These are phyloP conservation scores for Cryptosporidium muris DNA, from an alignment of 169 alveolate genomes.

Conservation along the genomic window DNA sequence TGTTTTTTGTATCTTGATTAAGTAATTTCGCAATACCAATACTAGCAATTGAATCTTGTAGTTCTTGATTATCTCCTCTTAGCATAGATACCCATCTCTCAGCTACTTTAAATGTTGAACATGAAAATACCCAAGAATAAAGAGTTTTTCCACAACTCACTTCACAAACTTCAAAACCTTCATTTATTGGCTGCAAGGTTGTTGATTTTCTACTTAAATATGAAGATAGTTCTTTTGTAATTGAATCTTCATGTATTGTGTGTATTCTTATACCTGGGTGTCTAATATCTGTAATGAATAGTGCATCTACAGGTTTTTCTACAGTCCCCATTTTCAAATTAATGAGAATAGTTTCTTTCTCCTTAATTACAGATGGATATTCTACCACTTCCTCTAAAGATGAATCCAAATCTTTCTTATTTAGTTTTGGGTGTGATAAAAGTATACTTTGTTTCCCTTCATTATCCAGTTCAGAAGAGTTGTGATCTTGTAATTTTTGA, in stretches of 20 bases:
- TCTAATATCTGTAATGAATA: conserved; percentile 61
- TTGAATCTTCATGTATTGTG: conserved; percentile 42
- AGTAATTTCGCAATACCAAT: conserved; percentile 49
- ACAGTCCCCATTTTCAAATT: neutral
- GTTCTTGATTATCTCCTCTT: conserved; percentile 43
- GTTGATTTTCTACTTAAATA: conserved; percentile 34
- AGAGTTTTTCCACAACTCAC: conserved; percentile 37
- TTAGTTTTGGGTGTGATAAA: neutral
- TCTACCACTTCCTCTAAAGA: neutral
- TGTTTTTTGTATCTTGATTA: neutral
- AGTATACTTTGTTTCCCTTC: no score
- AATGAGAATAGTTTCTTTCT: neutral
- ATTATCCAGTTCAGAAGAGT: neutral
- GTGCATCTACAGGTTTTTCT: conserved; percentile 45
- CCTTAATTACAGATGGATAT: neutral
- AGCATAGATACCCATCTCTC: conserved; percentile 69
- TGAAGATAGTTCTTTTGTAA: conserved; percentile 41
- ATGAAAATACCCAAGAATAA: conserved; percentile 61
- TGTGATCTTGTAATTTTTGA: neutral
- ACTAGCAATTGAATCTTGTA: conserved; percentile 32
- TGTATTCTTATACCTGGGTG: conserved; percentile 50
- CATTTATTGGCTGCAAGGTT: conserved; percentile 29
- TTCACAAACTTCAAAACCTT: conserved; percentile 61
- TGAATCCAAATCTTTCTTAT: conserved; percentile 6
- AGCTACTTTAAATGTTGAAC: conserved; percentile 24